Evolutionary conservation across 164 flowering plant species (phyloP), one percentile per base, ranked within the genome.

Genomic region (Cinnamomum chago): DNA sequence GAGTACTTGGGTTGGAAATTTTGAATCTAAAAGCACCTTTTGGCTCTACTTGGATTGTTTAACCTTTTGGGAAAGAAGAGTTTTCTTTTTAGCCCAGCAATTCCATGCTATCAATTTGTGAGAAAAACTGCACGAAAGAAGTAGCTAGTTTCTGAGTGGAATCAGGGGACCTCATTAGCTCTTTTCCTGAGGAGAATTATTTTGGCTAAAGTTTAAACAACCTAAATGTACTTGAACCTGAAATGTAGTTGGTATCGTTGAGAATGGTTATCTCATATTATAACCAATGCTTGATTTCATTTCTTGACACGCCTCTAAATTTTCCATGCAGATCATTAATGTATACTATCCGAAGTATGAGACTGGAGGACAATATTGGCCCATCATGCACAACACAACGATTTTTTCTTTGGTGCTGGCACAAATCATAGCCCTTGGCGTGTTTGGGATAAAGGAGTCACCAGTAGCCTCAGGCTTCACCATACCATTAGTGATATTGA

Each of bases 301-400:
- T 18, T 55, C 60, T 15, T 55, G n/a, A 55, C 60, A 55, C 17
- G 7, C 60, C 60, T 55, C 60, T 20, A 55, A 15, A 17, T 14
- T 47, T 58, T 2, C 67, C 20, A 71, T 85, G 73, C 93, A 94
- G 98, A 79, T 95, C 72, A 85, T 93, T 58, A 90, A 94, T 76
- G 99, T 96, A 22, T 96, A 96, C 74, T 60, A 83, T 1, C 18
- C 86, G 25, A 89, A 90, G 68, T 96, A 94, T 74, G 92, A 96
- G 62, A 87, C 82, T 50, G 91, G 96, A 67, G 99, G 99, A 50
- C 86, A 82, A 68, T 83, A 79, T 50, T 96, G 99, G 99, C 97
- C 98, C 62, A 83, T 92, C 69, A 85, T 83, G 30, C 98, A 96
- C 85, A 91, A 87, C 81, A 83, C 98, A 27, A 89, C 88, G 20